These are phyloP conservation scores for Kwoniella pini DNA, from an alignment of 768 basidiomycete species.

Conservation along the genomic window DNA sequence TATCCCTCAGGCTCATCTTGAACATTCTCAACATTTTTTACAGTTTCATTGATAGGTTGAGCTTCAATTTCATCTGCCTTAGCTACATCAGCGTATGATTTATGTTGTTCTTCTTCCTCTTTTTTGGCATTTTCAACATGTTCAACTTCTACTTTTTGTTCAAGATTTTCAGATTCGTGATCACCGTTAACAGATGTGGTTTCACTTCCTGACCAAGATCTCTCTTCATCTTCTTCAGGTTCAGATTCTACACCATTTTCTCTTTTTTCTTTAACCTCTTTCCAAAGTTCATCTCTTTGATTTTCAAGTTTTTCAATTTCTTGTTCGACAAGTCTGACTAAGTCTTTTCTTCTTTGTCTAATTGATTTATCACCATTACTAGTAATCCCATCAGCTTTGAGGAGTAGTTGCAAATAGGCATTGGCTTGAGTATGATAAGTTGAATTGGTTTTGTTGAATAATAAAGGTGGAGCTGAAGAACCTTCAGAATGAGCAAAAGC, in stretches of 20 bases:
- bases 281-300: slow-evolving; percentile 40
- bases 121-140: slow-evolving; percentile 23
- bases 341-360: slow-evolving; percentile 59
- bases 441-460: slow-evolving; percentile 66
- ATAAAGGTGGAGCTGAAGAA: slow-evolving; percentile 54
- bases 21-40: not conserved
- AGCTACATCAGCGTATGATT: slow-evolving; percentile 10
- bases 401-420: slow-evolving; percentile 65
- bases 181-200: slow-evolving; percentile 26
- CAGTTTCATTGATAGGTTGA: not conserved
- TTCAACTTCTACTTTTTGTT: slow-evolving; percentile 17
- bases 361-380: slow-evolving; percentile 65
- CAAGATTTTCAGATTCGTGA: slow-evolving; percentile 16
- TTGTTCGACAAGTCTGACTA: slow-evolving; percentile 65
- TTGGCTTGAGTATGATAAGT: slow-evolving; percentile 67
- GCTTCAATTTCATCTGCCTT: not conserved
- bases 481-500: slow-evolving; percentile 28
- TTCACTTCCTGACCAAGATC: slow-evolving; percentile 10
- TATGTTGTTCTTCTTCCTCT: not conserved
- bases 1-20: slow-evolving; percentile 6
- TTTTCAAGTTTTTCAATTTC: slow-evolving; percentile 59
- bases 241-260: slow-evolving; percentile 37
- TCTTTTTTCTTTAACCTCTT: slow-evolving; percentile 25
- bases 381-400: slow-evolving; percentile 68
- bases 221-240: slow-evolving; percentile 18